A percentile compares a stretch with the other conserved stretches of the same genome.
phyloP scores from a whole-genome alignment of 805 yeast species.

The Candida methanosorbosa region DNA sequence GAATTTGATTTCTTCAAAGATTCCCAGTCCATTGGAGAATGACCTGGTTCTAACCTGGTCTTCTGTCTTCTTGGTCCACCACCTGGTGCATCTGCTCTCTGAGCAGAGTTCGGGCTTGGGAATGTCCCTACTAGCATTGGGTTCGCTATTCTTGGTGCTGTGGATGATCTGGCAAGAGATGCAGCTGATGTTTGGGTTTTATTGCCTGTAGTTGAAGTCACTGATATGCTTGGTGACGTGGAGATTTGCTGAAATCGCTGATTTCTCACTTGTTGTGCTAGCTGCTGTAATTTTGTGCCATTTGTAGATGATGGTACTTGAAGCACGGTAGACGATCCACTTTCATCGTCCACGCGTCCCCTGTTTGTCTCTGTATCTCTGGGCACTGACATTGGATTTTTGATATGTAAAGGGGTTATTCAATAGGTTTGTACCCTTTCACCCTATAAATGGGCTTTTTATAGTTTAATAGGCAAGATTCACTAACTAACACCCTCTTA shows the following conservation, averaged over 20 bases:
- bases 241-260: not conserved
- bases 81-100: constrained; percentile 7
- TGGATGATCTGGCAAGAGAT: not conserved
- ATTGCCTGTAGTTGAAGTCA: too few relatives aligned
- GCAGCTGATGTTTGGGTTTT: too few relatives aligned
- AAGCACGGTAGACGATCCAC: too few relatives aligned
- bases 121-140: constrained; percentile 3
- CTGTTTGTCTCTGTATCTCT: too few relatives aligned
- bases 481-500: too few relatives aligned
- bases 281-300: not conserved
- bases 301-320: too few relatives aligned
- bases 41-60: constrained; percentile 52
- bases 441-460: too few relatives aligned
- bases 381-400: too few relatives aligned
- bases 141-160: not conserved
- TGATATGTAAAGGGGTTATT: too few relatives aligned
- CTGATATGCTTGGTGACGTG: not conserved
- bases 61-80: constrained; percentile 3
- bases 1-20: constrained; percentile 35
- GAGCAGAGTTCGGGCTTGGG: constrained; percentile 12
- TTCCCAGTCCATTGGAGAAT: constrained; percentile 87
- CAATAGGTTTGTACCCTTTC: too few relatives aligned
- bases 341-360: too few relatives aligned
- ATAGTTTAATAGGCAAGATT: too few relatives aligned
- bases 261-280: not conserved